Evolutionary conservation across 768 basidiomycete species (phyloP), one percentile per base, ranked within the genome.

Genomic region (Zangia roseola): DNA sequence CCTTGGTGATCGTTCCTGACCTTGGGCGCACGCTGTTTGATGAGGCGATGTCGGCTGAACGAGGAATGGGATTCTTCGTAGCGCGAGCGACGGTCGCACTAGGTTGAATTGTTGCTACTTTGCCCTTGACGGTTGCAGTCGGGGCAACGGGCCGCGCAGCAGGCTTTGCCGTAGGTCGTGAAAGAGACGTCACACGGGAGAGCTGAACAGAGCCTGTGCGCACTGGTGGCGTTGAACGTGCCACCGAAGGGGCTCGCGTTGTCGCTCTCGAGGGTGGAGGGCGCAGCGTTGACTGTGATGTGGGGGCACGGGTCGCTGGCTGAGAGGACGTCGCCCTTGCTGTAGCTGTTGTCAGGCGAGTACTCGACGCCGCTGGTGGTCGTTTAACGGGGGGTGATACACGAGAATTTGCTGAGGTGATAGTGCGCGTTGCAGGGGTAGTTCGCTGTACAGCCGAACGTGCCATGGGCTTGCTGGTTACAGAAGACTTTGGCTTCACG

Each of bases 1-100:
- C 60, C 23, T 47, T 61, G 36, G 57, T 60, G 25, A 62, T 64
- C 35, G 64, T 67, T 8, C 62, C 60, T 4, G 60, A 56, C 31
- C 62, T 56, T 5, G 60, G 55, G 6, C 62, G 57, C 7, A 37
- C 17, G 2, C 42, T 38, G 20, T 20, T 43, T 5, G 40, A 45
- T 3, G 40, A 8, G 9, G 34, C 16, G 4, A 14, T 31, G 5
- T 47, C 44, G 10, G 31, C 16, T 31, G 45, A 50, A 16, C 28
- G 14, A 1, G 52, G 9, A 2, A 17, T 24, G 4, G 33, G 20
- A 23, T 36, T 40, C 43, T 33, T 49, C 12, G 47, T 8, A 2
- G 14, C 31, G 13, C 6, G 31, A 16, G 21, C 9, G 9, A 45
- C 10, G 6, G 48, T 40, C 6, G 30, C 23, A 24, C 21, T 40